These are phyloP conservation scores for Naematelia encephala DNA, from an alignment of 768 basidiomycete species.

Conservation along the genomic window DNA sequence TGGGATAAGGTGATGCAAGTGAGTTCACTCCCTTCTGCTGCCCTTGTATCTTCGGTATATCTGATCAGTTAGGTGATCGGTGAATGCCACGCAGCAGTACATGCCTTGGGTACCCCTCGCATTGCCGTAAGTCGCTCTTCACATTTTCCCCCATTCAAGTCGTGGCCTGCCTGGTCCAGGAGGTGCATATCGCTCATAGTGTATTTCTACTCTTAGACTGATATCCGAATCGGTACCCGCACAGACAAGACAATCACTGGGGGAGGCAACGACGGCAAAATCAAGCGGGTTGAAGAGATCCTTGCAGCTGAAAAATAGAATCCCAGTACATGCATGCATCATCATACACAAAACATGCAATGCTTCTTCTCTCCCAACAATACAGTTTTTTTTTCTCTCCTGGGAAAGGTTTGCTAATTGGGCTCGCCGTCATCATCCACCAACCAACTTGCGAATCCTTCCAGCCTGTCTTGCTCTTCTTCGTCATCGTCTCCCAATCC, in stretches of 20 bases:
- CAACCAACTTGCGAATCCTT: slow-evolving; percentile 83
- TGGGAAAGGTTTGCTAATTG: neutral
- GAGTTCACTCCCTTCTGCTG: neutral
- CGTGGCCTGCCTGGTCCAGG: too few relatives aligned
- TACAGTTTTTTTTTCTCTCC: too few relatives aligned
- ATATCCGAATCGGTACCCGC: slow-evolving; percentile 92
- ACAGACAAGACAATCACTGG: slow-evolving; percentile 61
- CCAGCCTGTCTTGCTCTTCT: slow-evolving; percentile 65
- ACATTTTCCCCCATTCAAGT: neutral
- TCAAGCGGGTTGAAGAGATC: slow-evolving; percentile 76
- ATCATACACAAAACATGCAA: slow-evolving; percentile 2
- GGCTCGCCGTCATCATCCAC: slow-evolving; percentile 54
- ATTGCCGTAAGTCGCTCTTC: slow-evolving; percentile 39
- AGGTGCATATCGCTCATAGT: neutral
- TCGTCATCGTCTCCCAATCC: slow-evolving; percentile 61
- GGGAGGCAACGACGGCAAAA: slow-evolving; percentile 73
- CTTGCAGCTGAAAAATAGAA: slow-evolving; percentile 53
- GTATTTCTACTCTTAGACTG: slow-evolving; percentile 59
- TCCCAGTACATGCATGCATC: slow-evolving; percentile 7
- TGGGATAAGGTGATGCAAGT: slow-evolving; percentile 73
- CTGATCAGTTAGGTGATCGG: slow-evolving; percentile 62
- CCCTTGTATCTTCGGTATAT: too few relatives aligned
- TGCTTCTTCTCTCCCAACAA: too few relatives aligned
- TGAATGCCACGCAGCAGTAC: slow-evolving; percentile 65
- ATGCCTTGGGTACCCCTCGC: slow-evolving; percentile 41